These are phyloP conservation scores for Sarocladium kiliense DNA, from an alignment of 2,329 filamentous ascomycete species.

Conservation along the genomic window DNA sequence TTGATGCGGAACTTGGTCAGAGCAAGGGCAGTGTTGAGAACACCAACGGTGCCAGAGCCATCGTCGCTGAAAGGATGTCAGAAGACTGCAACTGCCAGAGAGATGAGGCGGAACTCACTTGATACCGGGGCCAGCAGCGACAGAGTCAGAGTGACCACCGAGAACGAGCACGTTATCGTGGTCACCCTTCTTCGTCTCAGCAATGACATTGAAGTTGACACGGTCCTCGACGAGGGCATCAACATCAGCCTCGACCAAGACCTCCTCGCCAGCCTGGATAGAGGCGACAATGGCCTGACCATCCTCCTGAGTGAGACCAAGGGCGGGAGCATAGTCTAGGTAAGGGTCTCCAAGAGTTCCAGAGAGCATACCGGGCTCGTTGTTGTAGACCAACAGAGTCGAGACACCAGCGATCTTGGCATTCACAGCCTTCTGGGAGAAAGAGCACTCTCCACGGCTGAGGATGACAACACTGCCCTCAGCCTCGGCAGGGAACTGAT, in stretches of 20 bases:
- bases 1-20: conserved; percentile 38
- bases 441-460: conserved; percentile 53
- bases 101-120: conserved; percentile 40
- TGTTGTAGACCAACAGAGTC: conserved; percentile 59
- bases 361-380: conserved; percentile 40
- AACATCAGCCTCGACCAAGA: conserved; percentile 31
- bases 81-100: too few relatives aligned
- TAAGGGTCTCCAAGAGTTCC: conserved; percentile 51
- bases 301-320: conserved; percentile 46
- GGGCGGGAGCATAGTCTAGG: conserved; percentile 41
- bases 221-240: conserved; percentile 43
- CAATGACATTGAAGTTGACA: conserved; percentile 45
- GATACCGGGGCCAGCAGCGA: conserved; percentile 49
- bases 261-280: conserved; percentile 24
- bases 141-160: conserved; percentile 43
- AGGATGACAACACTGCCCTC: conserved; percentile 55
- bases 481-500: conserved; percentile 48
- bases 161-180: conserved; percentile 42
- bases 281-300: conserved; percentile 28
- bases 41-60: conserved; percentile 46
- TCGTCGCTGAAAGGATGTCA: conserved; percentile 37
- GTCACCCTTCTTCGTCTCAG: conserved; percentile 44
- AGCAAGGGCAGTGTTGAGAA: conserved; percentile 40
- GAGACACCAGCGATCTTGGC: conserved; percentile 53
- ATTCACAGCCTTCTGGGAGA: conserved; percentile 50